These are phyloP conservation scores for Colletotrichum tabaci DNA, from an alignment of 2,329 filamentous ascomycete genomes.

Conservation along the genomic window DNA sequence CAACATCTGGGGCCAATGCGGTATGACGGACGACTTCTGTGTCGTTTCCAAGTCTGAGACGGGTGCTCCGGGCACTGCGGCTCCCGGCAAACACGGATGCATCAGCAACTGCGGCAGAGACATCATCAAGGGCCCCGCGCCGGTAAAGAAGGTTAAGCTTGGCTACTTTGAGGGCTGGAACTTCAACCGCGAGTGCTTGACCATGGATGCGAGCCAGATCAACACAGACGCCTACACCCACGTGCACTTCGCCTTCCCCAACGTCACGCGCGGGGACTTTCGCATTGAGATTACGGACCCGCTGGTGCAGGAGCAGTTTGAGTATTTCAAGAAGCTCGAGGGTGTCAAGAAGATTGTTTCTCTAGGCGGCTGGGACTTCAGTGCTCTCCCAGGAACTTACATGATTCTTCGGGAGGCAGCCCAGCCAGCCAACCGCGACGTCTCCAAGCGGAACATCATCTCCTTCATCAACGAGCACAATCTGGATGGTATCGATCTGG, in stretches of 20 bases:
- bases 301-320: constrained; percentile 48
- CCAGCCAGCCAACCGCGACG: constrained; percentile 53
- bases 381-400: constrained; percentile 54
- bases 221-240: constrained; percentile 45
- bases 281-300: constrained; percentile 45
- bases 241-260: constrained; percentile 52
- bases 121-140: constrained; percentile 48
- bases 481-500: constrained; percentile 58
- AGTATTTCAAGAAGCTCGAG: constrained; percentile 46
- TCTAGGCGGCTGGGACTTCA: constrained; percentile 63
- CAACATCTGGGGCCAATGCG: constrained; percentile 61
- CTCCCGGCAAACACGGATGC: constrained; percentile 52
- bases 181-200: constrained; percentile 50
- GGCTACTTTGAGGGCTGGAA: constrained; percentile 56
- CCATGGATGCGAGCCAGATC: constrained; percentile 47
- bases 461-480: constrained; percentile 56
- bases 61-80: constrained; percentile 55
- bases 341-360: constrained; percentile 55
- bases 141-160: constrained; percentile 43
- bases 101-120: constrained; percentile 57
- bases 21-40: constrained; percentile 61
- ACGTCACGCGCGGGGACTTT: constrained; percentile 43
- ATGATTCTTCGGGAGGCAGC: constrained; percentile 54
- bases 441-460: constrained; percentile 54
- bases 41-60: constrained; percentile 45